These are phyloP conservation scores for Tylopilus sp. DNA, from an alignment of 1,284 basidiomycete species.

Conservation along the genomic window DNA sequence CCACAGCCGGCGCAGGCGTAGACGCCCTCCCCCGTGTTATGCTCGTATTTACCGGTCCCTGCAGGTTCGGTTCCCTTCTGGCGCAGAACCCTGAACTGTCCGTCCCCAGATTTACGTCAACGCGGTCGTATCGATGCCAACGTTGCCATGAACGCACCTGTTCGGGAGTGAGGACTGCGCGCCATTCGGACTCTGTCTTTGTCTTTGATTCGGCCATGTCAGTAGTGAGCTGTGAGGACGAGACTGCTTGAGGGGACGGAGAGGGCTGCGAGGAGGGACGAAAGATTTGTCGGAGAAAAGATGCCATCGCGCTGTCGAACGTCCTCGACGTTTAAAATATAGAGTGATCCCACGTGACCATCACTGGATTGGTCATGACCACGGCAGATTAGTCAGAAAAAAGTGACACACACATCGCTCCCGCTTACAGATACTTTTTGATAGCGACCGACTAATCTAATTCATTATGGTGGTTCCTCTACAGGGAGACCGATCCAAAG, in stretches of 20 bases:
- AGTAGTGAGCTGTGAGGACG: not conserved
- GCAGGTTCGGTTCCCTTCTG: constrained; percentile 84
- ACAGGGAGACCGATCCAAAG: too few species aligned
- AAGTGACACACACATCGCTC: too few species aligned
- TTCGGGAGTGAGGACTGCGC: constrained; percentile 74
- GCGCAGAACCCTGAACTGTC: constrained; percentile 80
- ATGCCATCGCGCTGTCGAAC: not conserved
- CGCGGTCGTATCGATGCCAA: not conserved
- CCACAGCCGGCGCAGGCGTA: constrained; percentile 74
- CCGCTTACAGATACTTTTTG: too few species aligned
- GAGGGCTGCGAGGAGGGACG: too few species aligned
- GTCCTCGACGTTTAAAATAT: not conserved
- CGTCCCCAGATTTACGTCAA: not conserved
- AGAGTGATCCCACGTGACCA: not conserved
- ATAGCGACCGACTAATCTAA: too few species aligned
- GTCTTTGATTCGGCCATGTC: constrained; percentile 24
- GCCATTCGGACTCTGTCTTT: constrained; percentile 85
- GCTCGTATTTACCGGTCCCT: constrained; percentile 77
- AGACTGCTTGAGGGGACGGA: not conserved
- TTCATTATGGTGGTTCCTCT: too few species aligned
- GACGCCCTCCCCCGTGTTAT: constrained; percentile 60
- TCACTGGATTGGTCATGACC: not conserved
- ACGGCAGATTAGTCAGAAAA: not conserved
- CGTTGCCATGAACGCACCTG: constrained; percentile 53
- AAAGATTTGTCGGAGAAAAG: not conserved